Evolutionary conservation across 345 rosid species (phyloP).

Genomic region (Salix udensis): DNA sequence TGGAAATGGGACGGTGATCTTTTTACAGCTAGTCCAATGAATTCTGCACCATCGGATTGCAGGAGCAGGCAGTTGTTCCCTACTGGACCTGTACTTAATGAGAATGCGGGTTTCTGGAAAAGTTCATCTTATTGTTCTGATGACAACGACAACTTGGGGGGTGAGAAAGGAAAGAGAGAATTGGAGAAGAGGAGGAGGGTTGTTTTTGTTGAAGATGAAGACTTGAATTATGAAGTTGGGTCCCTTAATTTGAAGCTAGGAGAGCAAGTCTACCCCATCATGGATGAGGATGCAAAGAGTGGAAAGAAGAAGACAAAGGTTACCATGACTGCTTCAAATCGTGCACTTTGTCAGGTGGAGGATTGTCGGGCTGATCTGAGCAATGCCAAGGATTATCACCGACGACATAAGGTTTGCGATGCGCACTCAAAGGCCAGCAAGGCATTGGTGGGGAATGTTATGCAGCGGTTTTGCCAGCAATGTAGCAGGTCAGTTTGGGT

Average conservation of each 20-base stretch:
- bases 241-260: slow-evolving; percentile 74
- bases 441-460: slow-evolving; percentile 20
- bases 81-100: slow-evolving; percentile 26
- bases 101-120: slow-evolving; percentile 52
- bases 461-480: slow-evolving; percentile 35
- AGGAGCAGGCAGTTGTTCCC: slow-evolving; percentile 63
- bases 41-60: slow-evolving; percentile 41
- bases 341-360: slow-evolving; percentile 67
- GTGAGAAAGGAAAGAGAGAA: slow-evolving; percentile 46
- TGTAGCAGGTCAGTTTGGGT: slow-evolving; percentile 29
- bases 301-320: slow-evolving; percentile 75
- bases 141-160: slow-evolving; percentile 42
- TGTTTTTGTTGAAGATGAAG: slow-evolving; percentile 33
- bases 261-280: slow-evolving; percentile 46
- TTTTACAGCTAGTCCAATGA: slow-evolving; percentile 63
- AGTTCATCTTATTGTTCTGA: slow-evolving; percentile 67
- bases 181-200: slow-evolving; percentile 76
- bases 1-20: slow-evolving; percentile 99
- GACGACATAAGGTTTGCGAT: slow-evolving; percentile 31
- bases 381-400: slow-evolving; percentile 28
- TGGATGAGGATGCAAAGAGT: slow-evolving; percentile 47
- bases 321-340: slow-evolving; percentile 43
- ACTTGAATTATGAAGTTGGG: slow-evolving; percentile 31
- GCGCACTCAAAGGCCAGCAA: slow-evolving; percentile 26
- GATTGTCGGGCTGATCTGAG: slow-evolving; percentile 31